Conservation (phyloP, 345 rosid genomes). For the Psidium guajava region DNA sequence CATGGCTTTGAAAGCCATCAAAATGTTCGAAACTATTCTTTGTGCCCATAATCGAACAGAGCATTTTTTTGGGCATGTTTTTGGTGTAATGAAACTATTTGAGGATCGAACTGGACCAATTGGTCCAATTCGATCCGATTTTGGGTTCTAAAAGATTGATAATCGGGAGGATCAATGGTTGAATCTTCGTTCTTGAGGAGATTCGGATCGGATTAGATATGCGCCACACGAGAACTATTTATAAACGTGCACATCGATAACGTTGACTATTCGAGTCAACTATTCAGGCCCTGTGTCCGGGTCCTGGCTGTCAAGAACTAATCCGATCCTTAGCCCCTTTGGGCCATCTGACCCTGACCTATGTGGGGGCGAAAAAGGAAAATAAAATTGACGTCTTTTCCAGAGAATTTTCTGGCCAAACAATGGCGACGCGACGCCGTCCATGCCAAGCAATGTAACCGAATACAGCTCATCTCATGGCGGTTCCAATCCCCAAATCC, state of each 20-base stretch:
- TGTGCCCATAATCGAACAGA: too few species aligned
- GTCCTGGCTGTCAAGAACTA: neutral
- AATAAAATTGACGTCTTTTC: neutral
- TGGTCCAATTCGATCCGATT: too few species aligned
- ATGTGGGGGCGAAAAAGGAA: neutral
- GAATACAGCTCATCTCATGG: neutral
- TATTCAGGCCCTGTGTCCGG: neutral
- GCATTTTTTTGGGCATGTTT: too few species aligned
- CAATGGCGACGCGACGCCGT: neutral
- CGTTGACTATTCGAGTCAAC: neutral
- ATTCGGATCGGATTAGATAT: too few species aligned
- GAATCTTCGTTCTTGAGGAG: too few species aligned
- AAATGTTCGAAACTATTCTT: too few species aligned
- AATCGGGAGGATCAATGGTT: too few species aligned
- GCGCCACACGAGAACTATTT: neutral
- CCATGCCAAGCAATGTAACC: neutral
- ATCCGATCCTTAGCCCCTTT: neutral
- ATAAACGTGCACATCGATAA: neutral
- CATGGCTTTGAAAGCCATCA: too few species aligned
- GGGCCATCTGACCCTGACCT: neutral
- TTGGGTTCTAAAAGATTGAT: too few species aligned
- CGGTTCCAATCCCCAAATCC: neutral
- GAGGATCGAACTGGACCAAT: too few species aligned
- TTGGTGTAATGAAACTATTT: too few species aligned
- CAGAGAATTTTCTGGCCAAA: neutral